phyloP scores from a whole-genome alignment of 2,329 filamentous ascomycete genomes.

The Pyrenochaeta sp. region DNA sequence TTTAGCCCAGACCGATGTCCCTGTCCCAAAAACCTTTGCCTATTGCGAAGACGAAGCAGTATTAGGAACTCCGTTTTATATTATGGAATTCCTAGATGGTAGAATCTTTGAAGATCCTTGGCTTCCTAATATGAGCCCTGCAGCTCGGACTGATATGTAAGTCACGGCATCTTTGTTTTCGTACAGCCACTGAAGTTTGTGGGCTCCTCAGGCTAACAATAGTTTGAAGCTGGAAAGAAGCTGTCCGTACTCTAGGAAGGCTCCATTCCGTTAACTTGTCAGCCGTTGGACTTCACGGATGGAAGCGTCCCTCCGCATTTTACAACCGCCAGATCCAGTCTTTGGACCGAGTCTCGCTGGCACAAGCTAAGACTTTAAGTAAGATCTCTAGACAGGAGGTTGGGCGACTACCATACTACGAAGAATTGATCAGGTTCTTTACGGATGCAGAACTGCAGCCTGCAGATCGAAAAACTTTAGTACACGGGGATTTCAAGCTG shows the following conservation, averaged over 20 bases:
- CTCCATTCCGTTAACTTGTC: not conserved
- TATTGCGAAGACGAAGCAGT: constrained; percentile 83
- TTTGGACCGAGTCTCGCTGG: not conserved
- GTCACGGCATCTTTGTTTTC: too few relatives aligned
- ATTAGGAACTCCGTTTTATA: constrained; percentile 90
- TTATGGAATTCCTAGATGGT: constrained; percentile 94
- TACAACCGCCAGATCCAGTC: not conserved
- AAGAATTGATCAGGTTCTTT: not conserved
- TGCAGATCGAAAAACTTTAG: not conserved
- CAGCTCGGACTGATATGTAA: not conserved
- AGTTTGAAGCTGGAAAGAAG: not conserved
- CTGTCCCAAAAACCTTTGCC: constrained; percentile 81
- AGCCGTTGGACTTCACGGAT: not conserved
- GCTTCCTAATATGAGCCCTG: not conserved
- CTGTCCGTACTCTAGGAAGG: not conserved
- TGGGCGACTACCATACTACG: not conserved
- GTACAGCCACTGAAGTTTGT: too few relatives aligned
- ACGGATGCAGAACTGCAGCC: not conserved
- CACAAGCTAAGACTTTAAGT: not conserved
- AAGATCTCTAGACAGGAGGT: not conserved
- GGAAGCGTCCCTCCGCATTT: not conserved
- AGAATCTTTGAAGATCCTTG: constrained; percentile 86
- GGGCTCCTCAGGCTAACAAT: too few relatives aligned
- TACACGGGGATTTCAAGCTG: not conserved
- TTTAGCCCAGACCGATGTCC: constrained; percentile 78